Conservation (phyloP, 2,329 filamentous ascomycete species). For the Colletotrichum spaethianum region DNA sequence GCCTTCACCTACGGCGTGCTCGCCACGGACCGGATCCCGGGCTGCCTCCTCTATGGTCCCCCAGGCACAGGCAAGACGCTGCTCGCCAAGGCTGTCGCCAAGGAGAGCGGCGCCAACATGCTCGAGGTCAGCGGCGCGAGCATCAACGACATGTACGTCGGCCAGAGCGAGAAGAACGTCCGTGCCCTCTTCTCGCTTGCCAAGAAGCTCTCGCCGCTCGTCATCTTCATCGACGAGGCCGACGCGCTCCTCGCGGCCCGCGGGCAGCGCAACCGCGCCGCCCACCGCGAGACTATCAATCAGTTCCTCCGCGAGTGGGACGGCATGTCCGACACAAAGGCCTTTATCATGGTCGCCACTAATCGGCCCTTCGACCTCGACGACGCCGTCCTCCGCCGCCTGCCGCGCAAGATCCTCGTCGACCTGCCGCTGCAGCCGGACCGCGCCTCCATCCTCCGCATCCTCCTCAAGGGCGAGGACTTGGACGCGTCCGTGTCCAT, state of each 20-base stretch:
- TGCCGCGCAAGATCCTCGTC: conserved; percentile 80
- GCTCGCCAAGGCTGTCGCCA: conserved; percentile 78
- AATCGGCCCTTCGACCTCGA: conserved; percentile 97
- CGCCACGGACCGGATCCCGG: conserved; percentile 90
- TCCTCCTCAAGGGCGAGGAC: conserved; percentile 78
- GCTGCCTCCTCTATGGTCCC: conserved; percentile 88
- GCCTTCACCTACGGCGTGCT: conserved; percentile 97
- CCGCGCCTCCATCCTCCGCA: conserved; percentile 76
- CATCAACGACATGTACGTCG: conserved; percentile 96
- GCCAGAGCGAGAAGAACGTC: conserved; percentile 96
- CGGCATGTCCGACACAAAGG: conserved; percentile 83
- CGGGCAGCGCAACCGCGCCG: conserved; percentile 75
- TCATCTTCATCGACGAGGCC: conserved; percentile 97
- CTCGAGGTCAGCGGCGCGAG: conserved; percentile 93
- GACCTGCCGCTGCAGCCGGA: conserved; percentile 79
- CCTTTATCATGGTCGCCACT: conserved; percentile 98
- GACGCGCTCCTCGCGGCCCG: conserved; percentile 91
- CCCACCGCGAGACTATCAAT: conserved; percentile 92
- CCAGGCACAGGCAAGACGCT: conserved; percentile 85
- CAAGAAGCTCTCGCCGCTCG: conserved; percentile 90
- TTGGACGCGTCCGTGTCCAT: conserved; percentile 75
- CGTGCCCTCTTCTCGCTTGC: conserved; percentile 92
- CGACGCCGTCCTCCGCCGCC: conserved; percentile 83
- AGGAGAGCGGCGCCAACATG: conserved; percentile 78
- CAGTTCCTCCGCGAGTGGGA: conserved; percentile 99